A percentile compares a stretch with the other conserved stretches of the same genome.
These are phyloP conservation scores for Grigorovia transvaalensis DNA, from an alignment of 805 yeast species.

Conservation along the genomic window DNA sequence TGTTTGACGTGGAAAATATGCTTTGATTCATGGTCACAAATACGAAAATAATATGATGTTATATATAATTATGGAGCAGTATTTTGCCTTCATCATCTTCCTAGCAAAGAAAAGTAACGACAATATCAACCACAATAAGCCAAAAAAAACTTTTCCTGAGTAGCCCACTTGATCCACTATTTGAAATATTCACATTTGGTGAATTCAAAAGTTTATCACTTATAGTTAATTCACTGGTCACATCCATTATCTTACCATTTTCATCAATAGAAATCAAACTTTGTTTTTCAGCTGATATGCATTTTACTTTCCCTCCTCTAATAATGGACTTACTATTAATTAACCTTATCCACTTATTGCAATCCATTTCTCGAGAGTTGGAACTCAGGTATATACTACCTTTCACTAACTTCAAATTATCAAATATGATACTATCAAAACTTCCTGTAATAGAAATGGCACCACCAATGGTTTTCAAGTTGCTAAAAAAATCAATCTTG, in stretches of 20 bases:
- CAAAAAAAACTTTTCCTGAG: not conserved
- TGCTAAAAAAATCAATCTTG: conserved; percentile 49
- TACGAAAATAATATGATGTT: no score
- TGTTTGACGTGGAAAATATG: no score
- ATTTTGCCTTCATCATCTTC: not conserved
- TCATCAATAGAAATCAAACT: conserved; percentile 37
- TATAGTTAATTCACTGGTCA: not conserved
- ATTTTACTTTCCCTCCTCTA: conserved; percentile 68
- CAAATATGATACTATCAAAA: conserved; percentile 44
- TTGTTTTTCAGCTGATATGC: conserved; percentile 38
- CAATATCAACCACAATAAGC: not conserved
- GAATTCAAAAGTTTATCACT: not conserved
- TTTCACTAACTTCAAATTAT: conserved; percentile 53
- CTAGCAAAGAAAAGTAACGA: not conserved
- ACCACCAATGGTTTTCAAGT: conserved; percentile 59
- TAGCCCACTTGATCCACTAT: not conserved
- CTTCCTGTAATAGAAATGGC: conserved; percentile 64
- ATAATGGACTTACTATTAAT: conserved; percentile 43
- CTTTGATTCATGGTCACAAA: no score
- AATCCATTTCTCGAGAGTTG: conserved; percentile 44
- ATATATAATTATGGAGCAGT: no score
- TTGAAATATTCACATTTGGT: not conserved
- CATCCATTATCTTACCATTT: conserved; percentile 34
- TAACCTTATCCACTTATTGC: conserved; percentile 50
- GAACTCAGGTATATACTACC: conserved; percentile 62